These are phyloP conservation scores for Monosporascus sp. DNA, from an alignment of 2,329 filamentous ascomycete species.

Conservation along the genomic window DNA sequence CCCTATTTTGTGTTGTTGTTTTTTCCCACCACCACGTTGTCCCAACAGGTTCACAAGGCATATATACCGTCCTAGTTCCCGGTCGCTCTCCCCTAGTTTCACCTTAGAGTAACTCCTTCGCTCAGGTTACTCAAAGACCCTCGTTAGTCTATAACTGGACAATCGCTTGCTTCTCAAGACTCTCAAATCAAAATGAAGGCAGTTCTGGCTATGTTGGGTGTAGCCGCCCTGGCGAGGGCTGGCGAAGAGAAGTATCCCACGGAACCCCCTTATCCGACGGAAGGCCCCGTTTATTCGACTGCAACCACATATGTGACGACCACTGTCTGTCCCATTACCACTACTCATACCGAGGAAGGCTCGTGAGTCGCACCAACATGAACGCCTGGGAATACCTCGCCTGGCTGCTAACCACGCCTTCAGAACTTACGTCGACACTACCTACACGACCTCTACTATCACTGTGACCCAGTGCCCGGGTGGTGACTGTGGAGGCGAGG, in stretches of 20 bases:
- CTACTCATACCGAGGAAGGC: slow-evolving; percentile 34
- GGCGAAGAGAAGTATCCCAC: slow-evolving; percentile 4
- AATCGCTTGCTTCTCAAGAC: background rate
- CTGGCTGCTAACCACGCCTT: slow-evolving; percentile 11
- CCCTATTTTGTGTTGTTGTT: background rate
- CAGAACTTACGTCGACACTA: slow-evolving; percentile 38
- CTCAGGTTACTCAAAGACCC: slow-evolving; percentile 25
- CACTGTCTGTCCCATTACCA: slow-evolving; percentile 41
- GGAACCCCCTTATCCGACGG: background rate
- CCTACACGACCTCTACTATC: slow-evolving; percentile 38
- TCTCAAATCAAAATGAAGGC: slow-evolving; percentile 22
- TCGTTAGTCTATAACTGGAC: slow-evolving; percentile 8
- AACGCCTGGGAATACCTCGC: background rate
- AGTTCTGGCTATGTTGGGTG: slow-evolving; percentile 17
- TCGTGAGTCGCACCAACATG: slow-evolving; percentile 27
- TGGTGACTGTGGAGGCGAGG: slow-evolving; percentile 27
- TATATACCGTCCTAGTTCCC: background rate
- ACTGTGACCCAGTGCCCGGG: slow-evolving; percentile 35
- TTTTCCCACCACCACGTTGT: background rate
- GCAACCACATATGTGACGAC: slow-evolving; percentile 35
- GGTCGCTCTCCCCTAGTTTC: slow-evolving; percentile 5
- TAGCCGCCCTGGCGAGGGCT: slow-evolving; percentile 22
- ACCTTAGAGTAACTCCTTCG: slow-evolving; percentile 24
- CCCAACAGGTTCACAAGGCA: background rate
- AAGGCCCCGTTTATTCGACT: slow-evolving; percentile 9